Base-by-base conservation (phyloP, 78 protist species). In the slime mould (Dictyostelium discoideum) region DNA sequence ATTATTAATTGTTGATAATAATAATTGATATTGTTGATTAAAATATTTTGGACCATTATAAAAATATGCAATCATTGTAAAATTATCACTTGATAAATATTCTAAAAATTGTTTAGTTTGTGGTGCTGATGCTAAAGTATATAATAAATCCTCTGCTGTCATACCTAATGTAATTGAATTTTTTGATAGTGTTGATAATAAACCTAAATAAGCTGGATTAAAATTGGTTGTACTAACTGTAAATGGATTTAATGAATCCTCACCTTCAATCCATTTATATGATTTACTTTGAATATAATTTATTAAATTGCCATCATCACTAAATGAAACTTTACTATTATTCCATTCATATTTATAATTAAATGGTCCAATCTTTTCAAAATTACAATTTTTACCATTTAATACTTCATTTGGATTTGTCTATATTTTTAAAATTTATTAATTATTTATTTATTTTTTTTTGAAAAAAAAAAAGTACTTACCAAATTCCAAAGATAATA, bases 401-500 rank as follows among this genome's bases (percentile, higher is more conserved):
- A 89, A 10, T 24, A 89, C 86, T 26, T 89, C 65, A 14, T 39
- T 54, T 67, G 81, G 83, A 48, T 89, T 89, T 8, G 94, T 89
- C 94, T 89, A 20, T 60, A 4, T 5, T 60, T 60, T 60, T 20
- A 7, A 14, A 4, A 20, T 18, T 26, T 26, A 18, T 26, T 11
- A 26, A 69, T 65, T n/a, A n/a, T n/a, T 65, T n/a, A n/a, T n/a
- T n/a, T 65, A n/a, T 20, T n/a, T 65, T 69, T 69, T 26, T 69
- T 10, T 32, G 0, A 32, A 32, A 32, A 32, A 32, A 32, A 32
- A 32, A 32, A 11, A 14, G 9, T 39, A 80, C 87, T 29, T 89
- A 89, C 94, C 7, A 89, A 67, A 65, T 89, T 89, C 65, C 85
- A 89, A 11, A 77, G 69, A 29, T 89, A 89, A 29, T 89, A 89